A percentile compares a stretch with the other conserved stretches of the same genome.
Conservation (phyloP, 768 basidiomycete species). For the Rubroboletus satanas region DNA sequence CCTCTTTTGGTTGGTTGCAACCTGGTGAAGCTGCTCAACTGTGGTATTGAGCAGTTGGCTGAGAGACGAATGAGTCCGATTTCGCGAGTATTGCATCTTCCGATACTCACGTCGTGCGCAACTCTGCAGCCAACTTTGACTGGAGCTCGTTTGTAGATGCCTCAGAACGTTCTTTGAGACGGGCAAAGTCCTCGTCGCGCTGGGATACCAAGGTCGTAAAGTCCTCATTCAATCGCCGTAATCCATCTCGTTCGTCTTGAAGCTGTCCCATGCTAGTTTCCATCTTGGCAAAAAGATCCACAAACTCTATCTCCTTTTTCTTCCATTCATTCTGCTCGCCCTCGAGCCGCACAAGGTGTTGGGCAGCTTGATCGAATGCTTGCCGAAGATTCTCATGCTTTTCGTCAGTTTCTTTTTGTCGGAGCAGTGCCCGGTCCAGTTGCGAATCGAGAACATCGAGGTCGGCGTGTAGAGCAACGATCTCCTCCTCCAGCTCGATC, state of each 20-base stretch:
- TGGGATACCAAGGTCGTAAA: conserved; percentile 62
- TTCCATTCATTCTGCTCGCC: conserved; percentile 67
- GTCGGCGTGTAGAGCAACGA: conserved; percentile 73
- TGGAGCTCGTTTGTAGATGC: conserved; percentile 61
- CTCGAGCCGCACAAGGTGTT: conserved; percentile 82
- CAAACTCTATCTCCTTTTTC: conserved; percentile 59
- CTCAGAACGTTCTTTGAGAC: conserved; percentile 76
- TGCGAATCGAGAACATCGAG: conserved; percentile 83
- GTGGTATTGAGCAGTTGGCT: conserved; percentile 66
- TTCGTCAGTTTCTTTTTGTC: conserved; percentile 78
- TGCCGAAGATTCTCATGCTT: conserved; percentile 66
- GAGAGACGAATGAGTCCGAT: conserved; percentile 1
- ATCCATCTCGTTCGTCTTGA: conserved; percentile 54
- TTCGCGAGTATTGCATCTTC: not conserved
- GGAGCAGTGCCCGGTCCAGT: conserved; percentile 70
- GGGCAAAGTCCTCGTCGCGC: conserved; percentile 74
- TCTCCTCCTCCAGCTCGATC: conserved; percentile 80
- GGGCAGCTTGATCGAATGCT: conserved; percentile 81
- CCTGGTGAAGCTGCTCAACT: conserved; percentile 63
- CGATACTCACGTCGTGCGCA: conserved; percentile 54
- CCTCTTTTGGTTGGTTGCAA: conserved; percentile 55
- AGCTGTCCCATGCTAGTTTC: conserved; percentile 58
- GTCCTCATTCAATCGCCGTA: conserved; percentile 65
- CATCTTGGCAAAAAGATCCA: conserved; percentile 52
- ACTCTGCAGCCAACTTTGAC: conserved; percentile 62